Evolutionary conservation across 2,329 filamentous ascomycete species (phyloP).

Genomic region (Calonectria pseudoreteaudii): DNA sequence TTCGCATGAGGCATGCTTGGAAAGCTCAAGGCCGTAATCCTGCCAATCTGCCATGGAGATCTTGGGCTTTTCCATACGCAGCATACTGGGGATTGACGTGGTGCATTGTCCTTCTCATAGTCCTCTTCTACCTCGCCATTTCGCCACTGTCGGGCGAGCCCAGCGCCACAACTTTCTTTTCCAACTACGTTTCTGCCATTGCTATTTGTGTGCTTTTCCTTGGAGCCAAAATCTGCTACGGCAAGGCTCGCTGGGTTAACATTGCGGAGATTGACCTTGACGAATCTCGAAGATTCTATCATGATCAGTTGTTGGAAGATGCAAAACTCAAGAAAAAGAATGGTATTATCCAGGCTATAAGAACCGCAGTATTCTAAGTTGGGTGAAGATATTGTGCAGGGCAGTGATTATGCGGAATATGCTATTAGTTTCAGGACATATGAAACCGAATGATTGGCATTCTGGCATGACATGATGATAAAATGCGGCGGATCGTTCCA

Average conservation of each 20-base stretch:
- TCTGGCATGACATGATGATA: neutral
- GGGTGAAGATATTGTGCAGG: neutral
- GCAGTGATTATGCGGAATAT: neutral
- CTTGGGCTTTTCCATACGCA: slow-evolving; percentile 56
- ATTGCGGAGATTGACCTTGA: slow-evolving; percentile 8
- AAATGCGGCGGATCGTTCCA: neutral
- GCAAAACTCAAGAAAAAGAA: neutral
- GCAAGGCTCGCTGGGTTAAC: slow-evolving; percentile 39
- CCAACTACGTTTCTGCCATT: slow-evolving; percentile 58
- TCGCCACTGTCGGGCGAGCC: slow-evolving; percentile 53
- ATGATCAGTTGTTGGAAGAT: slow-evolving; percentile 8
- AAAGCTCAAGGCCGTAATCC: slow-evolving; percentile 51
- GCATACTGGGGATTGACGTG: slow-evolving; percentile 57
- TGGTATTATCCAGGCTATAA: neutral
- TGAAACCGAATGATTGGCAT: neutral
- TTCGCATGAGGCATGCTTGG: slow-evolving; percentile 57
- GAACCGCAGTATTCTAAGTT: slow-evolving; percentile 3
- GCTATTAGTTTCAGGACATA: neutral
- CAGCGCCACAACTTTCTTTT: slow-evolving; percentile 57
- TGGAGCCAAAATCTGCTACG: slow-evolving; percentile 53
- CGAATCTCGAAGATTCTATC: slow-evolving; percentile 20
- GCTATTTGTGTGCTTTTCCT: slow-evolving; percentile 56
- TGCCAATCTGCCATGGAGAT: slow-evolving; percentile 55
- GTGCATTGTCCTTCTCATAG: slow-evolving; percentile 57
- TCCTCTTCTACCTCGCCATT: slow-evolving; percentile 60